These are phyloP conservation scores for Ustilago crameri DNA, from an alignment of 1,284 basidiomycete genomes.

Conservation along the genomic window DNA sequence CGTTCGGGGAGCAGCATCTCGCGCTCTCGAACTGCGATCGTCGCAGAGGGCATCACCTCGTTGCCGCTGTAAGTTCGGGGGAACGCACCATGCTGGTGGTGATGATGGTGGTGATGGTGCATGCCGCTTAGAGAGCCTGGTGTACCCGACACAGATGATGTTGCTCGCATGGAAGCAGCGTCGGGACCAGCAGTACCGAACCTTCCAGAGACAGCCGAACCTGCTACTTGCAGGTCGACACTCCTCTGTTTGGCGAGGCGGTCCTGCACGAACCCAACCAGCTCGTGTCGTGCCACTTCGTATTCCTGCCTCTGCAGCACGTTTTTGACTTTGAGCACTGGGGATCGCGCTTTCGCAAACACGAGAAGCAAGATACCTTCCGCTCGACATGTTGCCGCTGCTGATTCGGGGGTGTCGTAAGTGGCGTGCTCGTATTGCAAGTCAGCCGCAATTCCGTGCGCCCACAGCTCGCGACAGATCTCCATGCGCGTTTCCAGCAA, in stretches of 20 bases:
- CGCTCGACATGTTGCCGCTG: constrained; percentile 61
- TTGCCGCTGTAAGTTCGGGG: constrained; percentile 37
- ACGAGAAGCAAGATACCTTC: constrained; percentile 66
- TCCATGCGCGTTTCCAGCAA: constrained; percentile 81
- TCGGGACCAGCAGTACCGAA: constrained; percentile 17
- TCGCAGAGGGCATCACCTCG: constrained; percentile 46
- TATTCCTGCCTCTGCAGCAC: constrained; percentile 58
- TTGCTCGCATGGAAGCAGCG: constrained; percentile 22
- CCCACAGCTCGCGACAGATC: constrained; percentile 81
- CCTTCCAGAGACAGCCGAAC: constrained; percentile 5
- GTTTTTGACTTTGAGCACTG: constrained; percentile 61
- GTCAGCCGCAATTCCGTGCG: constrained; percentile 83
- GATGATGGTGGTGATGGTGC: constrained; percentile 39
- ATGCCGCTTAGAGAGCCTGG: constrained; percentile 14
- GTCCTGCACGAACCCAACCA: constrained; percentile 55
- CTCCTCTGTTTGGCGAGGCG: constrained; percentile 56
- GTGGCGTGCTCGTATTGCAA: constrained; percentile 76
- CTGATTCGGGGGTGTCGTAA: constrained; percentile 57
- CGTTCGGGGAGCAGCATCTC: constrained; percentile 54
- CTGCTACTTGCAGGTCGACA: constrained; percentile 42
- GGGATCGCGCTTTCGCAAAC: constrained; percentile 53
- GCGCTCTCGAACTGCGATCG: constrained; percentile 44
- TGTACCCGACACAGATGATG: constrained; percentile 11
- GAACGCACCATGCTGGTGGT: constrained; percentile 30
- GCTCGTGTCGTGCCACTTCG: constrained; percentile 58